Base-by-base conservation (phyloP, 129 eudicot species). In the Helichrysum umbraculigerum region DNA sequence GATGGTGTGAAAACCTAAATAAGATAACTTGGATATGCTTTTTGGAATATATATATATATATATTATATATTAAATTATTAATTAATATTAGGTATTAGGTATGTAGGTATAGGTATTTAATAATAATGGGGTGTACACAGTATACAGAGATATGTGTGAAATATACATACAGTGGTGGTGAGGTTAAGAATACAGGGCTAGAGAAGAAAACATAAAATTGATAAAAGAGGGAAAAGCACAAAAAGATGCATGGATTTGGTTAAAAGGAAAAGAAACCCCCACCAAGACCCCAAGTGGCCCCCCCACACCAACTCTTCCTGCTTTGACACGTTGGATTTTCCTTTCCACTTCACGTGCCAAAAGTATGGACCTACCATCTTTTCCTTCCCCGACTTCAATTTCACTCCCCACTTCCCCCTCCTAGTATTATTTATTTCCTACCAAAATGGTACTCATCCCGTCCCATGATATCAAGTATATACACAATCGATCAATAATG, bases 301-400 rank as follows among this genome's bases (percentile, higher is more conserved):
- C 28, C 28, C 78, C 73, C 37, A 56, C 50, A 37, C 16, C 20
- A 8, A 87, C 82, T 81, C 81, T 79, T 87, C 88, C 90, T 68
- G 76, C 81, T 79, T 71, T 87, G 90, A 82, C 92, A 90, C 89
- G 77, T 83, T 19, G 85, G 86, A 86, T 64, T 21, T 25, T 15
- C 44, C 75, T 44, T 58, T 59, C 76, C 74, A 6, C 54, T 76
- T 90, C 92, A 87, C 92, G 90, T 90, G 92, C 77, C 86, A 83
- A 87, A 90, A 87, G 96, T 83, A 47, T 81, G 92, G 91, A 66
- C 96, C 90, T 88, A 76, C 82, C 16, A 10, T 22, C 72, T 58
- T 59, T 70, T 21, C 57, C 66, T 56, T 7, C 39, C 0, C 5
- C 62, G 20, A 57, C 62, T 20, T 57, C 29, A 57, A 57, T 57